These are phyloP conservation scores for Cladosporium sp. DNA, from an alignment of 2,329 filamentous ascomycete species.

Conservation along the genomic window DNA sequence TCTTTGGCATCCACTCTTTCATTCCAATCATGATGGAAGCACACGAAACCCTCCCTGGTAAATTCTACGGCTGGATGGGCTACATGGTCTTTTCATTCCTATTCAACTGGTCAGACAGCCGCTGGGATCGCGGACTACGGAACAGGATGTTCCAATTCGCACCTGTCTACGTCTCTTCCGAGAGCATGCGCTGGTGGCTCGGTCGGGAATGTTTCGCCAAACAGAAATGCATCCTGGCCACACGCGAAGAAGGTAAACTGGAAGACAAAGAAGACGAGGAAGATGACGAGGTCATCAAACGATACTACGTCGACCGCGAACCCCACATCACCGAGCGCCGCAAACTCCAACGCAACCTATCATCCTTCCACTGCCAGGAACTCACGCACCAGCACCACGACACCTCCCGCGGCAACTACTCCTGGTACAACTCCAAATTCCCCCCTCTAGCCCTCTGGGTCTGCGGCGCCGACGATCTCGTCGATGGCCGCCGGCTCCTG, in stretches of 20 bases:
- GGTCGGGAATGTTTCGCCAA: constrained; percentile 78
- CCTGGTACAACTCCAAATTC: constrained; percentile 76
- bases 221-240: constrained; percentile 83
- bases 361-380: constrained; percentile 26
- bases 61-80: constrained; percentile 72
- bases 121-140: constrained; percentile 77
- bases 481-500: constrained; percentile 73
- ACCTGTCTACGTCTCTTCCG: constrained; percentile 82
- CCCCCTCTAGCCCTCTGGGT: constrained; percentile 89
- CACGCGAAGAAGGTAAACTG: constrained; percentile 62
- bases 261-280: constrained; percentile 51
- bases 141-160: constrained; percentile 87
- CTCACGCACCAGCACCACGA: constrained; percentile 29
- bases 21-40: constrained; percentile 91
- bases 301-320: constrained; percentile 30
- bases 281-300: constrained; percentile 35
- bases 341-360: constrained; percentile 28
- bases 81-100: constrained; percentile 87
- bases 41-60: constrained; percentile 61
- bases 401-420: constrained; percentile 38
- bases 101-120: constrained; percentile 78
- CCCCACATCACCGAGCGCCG: constrained; percentile 23
- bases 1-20: constrained; percentile 90
- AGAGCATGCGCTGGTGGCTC: constrained; percentile 95
- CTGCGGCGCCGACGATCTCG: constrained; percentile 74